Evolutionary conservation across 2,329 filamentous ascomycete species (phyloP).

Genomic region (Chrysoporthe austroafricana): DNA sequence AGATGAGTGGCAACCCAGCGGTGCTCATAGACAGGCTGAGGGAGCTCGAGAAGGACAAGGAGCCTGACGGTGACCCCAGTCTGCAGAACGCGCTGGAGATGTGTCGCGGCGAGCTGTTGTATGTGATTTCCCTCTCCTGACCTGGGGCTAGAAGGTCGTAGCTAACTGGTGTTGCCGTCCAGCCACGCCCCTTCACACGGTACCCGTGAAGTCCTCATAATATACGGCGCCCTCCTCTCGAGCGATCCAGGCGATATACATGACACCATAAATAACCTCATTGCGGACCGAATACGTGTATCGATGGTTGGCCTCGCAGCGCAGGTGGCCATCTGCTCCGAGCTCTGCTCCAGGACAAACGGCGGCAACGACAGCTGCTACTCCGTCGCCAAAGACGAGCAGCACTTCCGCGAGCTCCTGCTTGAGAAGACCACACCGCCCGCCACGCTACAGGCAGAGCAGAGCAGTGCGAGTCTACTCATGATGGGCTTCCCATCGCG

Average conservation of each 20-base stretch:
- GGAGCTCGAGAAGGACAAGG: constrained; percentile 63
- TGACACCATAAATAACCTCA: constrained; percentile 78
- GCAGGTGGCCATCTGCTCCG: constrained; percentile 88
- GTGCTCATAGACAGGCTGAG: constrained; percentile 82
- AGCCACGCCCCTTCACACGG: constrained; percentile 91
- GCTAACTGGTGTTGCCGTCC: constrained; percentile 28
- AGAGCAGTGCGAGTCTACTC: constrained; percentile 68
- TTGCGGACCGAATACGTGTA: constrained; percentile 83
- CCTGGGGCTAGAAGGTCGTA: constrained; percentile 13
- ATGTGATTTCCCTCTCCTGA: constrained; percentile 35
- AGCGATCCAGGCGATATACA: constrained; percentile 96
- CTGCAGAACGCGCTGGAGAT: constrained; percentile 96
- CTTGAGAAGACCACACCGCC: constrained; percentile 89
- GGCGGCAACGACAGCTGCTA: constrained; percentile 77
- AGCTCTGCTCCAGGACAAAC: constrained; percentile 88
- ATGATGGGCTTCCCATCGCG: constrained; percentile 99
- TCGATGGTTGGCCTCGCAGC: constrained; percentile 89
- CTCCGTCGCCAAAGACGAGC: constrained; percentile 82
- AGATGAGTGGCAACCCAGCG: constrained; percentile 88
- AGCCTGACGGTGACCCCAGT: constrained; percentile 76
- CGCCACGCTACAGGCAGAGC: constrained; percentile 69
- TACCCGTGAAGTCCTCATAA: constrained; percentile 87
- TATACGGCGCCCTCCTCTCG: constrained; percentile 88
- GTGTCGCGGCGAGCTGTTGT: constrained; percentile 89
- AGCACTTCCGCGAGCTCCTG: constrained; percentile 87